These are phyloP conservation scores for Schizochytrium sp. DNA, from an alignment of 108 stramenopile genomes.

Conservation along the genomic window DNA sequence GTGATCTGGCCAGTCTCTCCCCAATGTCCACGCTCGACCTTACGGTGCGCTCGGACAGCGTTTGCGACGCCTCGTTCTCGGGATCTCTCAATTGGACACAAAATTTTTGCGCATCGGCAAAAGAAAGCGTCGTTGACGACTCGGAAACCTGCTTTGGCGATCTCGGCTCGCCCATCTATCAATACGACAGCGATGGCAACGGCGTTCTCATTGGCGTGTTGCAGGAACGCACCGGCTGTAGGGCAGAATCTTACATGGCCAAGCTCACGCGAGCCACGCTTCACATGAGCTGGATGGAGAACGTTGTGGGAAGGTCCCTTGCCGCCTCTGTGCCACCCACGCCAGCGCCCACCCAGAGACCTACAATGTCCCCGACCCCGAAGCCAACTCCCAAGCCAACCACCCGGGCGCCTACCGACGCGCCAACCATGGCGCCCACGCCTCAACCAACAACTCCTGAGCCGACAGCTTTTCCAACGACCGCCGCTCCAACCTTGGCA, in stretches of 20 bases:
- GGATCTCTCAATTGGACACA: too few species aligned
- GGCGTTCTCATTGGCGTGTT: background rate
- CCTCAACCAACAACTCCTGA: background rate
- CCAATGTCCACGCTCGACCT: background rate
- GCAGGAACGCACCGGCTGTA: background rate
- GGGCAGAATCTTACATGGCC: background rate
- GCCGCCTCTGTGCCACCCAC: background rate
- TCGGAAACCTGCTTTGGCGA: background rate
- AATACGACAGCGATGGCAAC: background rate
- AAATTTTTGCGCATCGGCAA: background rate
- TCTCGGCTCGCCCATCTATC: background rate
- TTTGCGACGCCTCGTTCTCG: background rate
- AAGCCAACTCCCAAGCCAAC: background rate
- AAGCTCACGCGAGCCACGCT: background rate
- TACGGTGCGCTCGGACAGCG: background rate
- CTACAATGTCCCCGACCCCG: background rate
- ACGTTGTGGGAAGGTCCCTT: background rate
- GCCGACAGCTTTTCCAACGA: background rate
- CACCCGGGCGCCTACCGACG: background rate
- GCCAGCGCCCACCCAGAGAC: background rate
- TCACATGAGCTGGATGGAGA: background rate
- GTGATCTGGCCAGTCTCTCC: background rate
- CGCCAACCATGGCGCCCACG: background rate
- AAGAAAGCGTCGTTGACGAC: background rate
- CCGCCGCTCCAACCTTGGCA: background rate